These are phyloP conservation scores for Aspergillus conjunctus DNA, from an alignment of 495 filamentous ascomycete genomes.

Conservation along the genomic window DNA sequence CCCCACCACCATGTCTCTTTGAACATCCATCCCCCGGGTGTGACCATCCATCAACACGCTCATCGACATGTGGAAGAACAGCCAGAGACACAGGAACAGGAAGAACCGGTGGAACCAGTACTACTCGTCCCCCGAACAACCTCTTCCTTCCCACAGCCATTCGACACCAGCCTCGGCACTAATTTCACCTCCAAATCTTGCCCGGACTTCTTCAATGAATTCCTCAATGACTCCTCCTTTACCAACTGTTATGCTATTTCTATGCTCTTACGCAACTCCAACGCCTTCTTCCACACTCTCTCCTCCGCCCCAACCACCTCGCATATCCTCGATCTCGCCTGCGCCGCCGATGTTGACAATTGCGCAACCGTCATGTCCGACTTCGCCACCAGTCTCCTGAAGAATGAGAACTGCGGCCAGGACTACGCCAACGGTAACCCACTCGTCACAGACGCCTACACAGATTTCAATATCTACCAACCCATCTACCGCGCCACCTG, in stretches of 20 bases:
- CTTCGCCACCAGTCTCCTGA: conserved; percentile 61
- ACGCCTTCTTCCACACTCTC: conserved; percentile 75
- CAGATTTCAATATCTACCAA: conserved; percentile 70
- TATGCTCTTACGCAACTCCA: conserved; percentile 70
- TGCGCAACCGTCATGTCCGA: conserved; percentile 62
- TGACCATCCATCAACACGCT: background rate
- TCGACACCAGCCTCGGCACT: conserved; percentile 68
- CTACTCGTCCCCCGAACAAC: conserved; percentile 8
- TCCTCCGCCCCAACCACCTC: conserved; percentile 66
- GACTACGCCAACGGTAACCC: conserved; percentile 70
- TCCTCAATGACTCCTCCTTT: conserved; percentile 65
- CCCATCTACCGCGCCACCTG: conserved; percentile 80
- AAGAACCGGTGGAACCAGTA: background rate
- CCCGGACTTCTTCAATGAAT: conserved; percentile 65
- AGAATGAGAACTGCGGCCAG: conserved; percentile 61
- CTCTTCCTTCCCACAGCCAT: conserved; percentile 60
- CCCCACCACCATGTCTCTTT: conserved; percentile 2
- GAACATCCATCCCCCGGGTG: background rate
- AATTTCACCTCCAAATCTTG: conserved; percentile 69
- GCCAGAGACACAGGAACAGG: background rate
- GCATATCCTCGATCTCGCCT: conserved; percentile 70
- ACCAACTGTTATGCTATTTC: conserved; percentile 73
- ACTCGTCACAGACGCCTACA: conserved; percentile 71
- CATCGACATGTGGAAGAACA: background rate
- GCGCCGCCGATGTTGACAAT: conserved; percentile 57